Evolutionary conservation across 2,329 filamentous ascomycete genomes (phyloP).

Genomic region (Raffaelea arxii): DNA sequence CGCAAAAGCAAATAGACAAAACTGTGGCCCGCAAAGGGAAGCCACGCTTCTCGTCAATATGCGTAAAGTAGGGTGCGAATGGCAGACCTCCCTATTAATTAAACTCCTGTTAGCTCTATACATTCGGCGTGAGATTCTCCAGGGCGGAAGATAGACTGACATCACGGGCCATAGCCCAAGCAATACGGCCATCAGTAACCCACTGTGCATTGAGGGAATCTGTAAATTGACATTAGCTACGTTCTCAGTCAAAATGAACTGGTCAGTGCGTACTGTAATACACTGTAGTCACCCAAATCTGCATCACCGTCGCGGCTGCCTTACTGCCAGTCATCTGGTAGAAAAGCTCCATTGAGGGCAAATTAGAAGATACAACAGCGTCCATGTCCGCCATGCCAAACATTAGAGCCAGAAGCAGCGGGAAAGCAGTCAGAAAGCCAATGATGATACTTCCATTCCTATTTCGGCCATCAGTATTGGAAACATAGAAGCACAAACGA

Average conservation of each 20-base stretch:
- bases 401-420: background rate
- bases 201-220: background rate
- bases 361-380: background rate
- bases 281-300: background rate
- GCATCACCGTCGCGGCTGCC: background rate
- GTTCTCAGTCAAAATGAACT: too few species aligned
- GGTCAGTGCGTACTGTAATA: background rate
- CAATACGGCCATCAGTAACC: background rate
- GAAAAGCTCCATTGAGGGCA: background rate
- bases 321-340: background rate
- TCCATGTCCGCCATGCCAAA: background rate
- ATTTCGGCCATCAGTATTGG: too few species aligned
- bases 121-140: too few species aligned
- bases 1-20: background rate
- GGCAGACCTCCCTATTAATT: background rate
- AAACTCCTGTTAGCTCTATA: too few species aligned
- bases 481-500: background rate
- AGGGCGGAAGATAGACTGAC: too few species aligned
- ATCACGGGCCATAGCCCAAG: background rate
- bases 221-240: too few species aligned
- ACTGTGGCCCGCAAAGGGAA: background rate
- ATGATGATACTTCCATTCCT: background rate
- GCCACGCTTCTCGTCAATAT: background rate
- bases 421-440: background rate
- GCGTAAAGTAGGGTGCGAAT: background rate